These are phyloP conservation scores for Trichophyton benhamiae DNA, from an alignment of 2,329 filamentous ascomycete species.

Conservation along the genomic window DNA sequence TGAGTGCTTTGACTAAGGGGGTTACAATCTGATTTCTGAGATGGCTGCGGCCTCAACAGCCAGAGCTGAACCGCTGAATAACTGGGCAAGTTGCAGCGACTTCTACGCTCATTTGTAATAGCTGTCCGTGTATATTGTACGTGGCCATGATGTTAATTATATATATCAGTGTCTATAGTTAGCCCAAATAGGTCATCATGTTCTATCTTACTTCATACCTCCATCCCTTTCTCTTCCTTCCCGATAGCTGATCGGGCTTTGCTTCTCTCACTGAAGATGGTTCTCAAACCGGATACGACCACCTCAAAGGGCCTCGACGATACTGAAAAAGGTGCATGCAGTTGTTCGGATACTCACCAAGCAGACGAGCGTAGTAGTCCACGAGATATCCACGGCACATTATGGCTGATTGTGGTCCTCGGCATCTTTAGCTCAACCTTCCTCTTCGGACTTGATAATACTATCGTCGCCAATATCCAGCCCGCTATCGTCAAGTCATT, in stretches of 20 bases:
- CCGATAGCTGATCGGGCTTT: neutral
- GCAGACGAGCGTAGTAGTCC: neutral
- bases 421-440: neutral
- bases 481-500: constrained; percentile 30
- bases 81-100: neutral
- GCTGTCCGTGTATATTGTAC: neutral
- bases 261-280: neutral
- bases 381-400: neutral
- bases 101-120: neutral
- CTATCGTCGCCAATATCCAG: constrained; percentile 19
- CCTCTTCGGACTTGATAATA: neutral
- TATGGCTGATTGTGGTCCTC: neutral
- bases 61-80: too few species aligned
- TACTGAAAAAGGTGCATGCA: neutral
- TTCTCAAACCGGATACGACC: neutral
- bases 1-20: neutral
- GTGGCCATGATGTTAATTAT: neutral
- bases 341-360: neutral
- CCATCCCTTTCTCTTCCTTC: neutral
- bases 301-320: neutral
- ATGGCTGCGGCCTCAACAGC: too few species aligned
- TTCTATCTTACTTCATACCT: neutral
- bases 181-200: neutral
- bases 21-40: too few species aligned
- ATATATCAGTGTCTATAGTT: neutral